Base-by-base conservation (phyloP, 768 basidiomycete genomes). In the Suillus hirtellus region DNA sequence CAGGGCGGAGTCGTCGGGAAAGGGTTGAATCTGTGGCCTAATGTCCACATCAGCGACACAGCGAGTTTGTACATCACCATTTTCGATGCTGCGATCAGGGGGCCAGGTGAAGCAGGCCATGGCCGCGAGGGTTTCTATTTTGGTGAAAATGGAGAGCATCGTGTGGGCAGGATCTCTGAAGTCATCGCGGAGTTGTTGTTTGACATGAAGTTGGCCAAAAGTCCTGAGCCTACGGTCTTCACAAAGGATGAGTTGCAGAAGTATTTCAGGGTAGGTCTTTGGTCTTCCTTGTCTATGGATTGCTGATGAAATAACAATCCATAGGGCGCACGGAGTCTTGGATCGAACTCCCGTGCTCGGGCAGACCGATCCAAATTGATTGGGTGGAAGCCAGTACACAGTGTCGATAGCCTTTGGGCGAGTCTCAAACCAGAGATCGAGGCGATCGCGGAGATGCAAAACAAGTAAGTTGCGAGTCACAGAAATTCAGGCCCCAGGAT, bases 11-110 rank as follows among this genome's bases (percentile, higher is more conserved):
- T 85, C 67, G 75, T 89, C 4, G 87, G 88, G 0, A 67, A 78
- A 47, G 89, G 89, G 1, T 74, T 79, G 68, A 86, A 88, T 60
- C 50, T 85, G 7, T 90, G 86, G 88, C 80, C 82, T 0, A 86
- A 85, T 64, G 82, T 88, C 21, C 80, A 86, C 63, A 79, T 87
- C 59, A 73, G 81, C 50, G 86, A 88, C 42, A 74, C 53, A 73
- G 76, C 6, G 69, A 80, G 42, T 43, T 73, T 87, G 15, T 87
- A 81, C 67, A 71, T 78, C 63, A 62, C 72, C 0, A 66, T 86
- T 1, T 82, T 81, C 61, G 77, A 84, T 60, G 72, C 77, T 1
- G 68, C 70, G 2, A 60, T 66, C 21, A 67, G 73, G 1, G 65
- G 65, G 1, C 27, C 54, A 2, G 44, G 52, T 11, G 64, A 49